Evolutionary conservation across 768 basidiomycete genomes (phyloP).

Genomic region (Macrolepiota albuminosa): DNA sequence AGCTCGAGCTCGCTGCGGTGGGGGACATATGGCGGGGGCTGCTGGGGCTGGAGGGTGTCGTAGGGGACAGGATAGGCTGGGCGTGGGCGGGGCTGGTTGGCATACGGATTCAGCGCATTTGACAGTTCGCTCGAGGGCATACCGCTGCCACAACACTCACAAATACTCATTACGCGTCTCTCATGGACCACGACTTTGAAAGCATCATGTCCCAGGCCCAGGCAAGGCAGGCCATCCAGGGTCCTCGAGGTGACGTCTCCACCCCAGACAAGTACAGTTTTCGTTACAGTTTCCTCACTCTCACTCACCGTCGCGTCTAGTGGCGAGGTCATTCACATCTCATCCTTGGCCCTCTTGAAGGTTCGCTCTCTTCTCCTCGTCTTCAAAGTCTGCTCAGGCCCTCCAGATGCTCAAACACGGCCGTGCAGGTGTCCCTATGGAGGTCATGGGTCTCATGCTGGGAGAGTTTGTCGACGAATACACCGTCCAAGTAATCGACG

Average conservation of each 20-base stretch:
- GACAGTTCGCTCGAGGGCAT: constrained; percentile 75
- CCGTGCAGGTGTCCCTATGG: constrained; percentile 97
- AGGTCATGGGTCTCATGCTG: constrained; percentile 98
- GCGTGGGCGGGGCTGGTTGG: constrained; percentile 38
- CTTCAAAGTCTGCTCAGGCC: neutral
- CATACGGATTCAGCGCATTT: constrained; percentile 72
- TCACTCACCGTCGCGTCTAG: constrained; percentile 30
- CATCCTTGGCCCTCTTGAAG: constrained; percentile 94
- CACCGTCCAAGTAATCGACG: constrained; percentile 90
- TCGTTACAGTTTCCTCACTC: too few species aligned
- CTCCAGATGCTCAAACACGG: constrained; percentile 97
- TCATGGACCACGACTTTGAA: constrained; percentile 46
- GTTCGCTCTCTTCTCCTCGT: constrained; percentile 33
- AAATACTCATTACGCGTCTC: constrained; percentile 44
- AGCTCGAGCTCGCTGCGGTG: constrained; percentile 64
- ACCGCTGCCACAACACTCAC: constrained; percentile 21
- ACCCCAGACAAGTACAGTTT: constrained; percentile 72
- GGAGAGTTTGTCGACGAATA: constrained; percentile 99
- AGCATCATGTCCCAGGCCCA: constrained; percentile 46
- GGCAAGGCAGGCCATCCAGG: constrained; percentile 36
- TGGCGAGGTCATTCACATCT: constrained; percentile 95
- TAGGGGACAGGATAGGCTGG: constrained; percentile 20
- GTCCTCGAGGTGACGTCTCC: constrained; percentile 39
- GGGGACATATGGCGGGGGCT: constrained; percentile 37
- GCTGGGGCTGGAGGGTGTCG: constrained; percentile 21